Evolutionary conservation across 176 grass and related monocot genomes (phyloP), one percentile per base, ranked within the genome.

Genomic region (Pharus latifolius): DNA sequence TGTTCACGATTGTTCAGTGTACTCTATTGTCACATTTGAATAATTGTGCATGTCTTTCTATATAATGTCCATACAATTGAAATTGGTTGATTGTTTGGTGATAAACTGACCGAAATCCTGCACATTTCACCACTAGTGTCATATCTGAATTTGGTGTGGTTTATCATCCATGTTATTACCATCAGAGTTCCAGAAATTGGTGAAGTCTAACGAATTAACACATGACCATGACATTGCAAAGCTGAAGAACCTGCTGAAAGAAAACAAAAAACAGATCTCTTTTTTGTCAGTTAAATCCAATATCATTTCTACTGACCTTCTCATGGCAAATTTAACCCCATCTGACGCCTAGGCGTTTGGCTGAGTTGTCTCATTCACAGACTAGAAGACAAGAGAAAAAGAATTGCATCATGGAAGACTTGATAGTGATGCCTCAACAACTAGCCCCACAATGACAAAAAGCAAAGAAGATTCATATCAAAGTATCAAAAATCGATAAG

Each of bases 341-440:
- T 38, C 6, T n/a, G 10, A 25, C 75, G 48, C 17, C n/a, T n/a
- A n/a, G n/a, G n/a, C n/a, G n/a, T n/a, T 80, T 80, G 70, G 46
- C 51, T 9, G 46, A 28, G 4, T 55, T 60, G 70, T 63, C 77
- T 68, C 46, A 30, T 80, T 49, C 61, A 10, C 30, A 76, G 29
- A 55, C 31, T 10, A 49, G 75, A 69, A 70, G 64, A 44, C 25
- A 14, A 72, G 43, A 65, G 25, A 78, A 32, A 23, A 26, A 51
- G 47, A 56, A 60, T 7, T 6, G 56, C 56, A 77, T 22, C 4
- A 59, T 74, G 80, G 65, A 65, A 47, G 71, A 30, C 6, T 5
- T 48, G 90, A 92, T 33, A 79, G 82, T 63, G 90, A 88, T 66
- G 52, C 15, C 69, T 43, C 67, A 85, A 80, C 90, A 55, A 80